Evolutionary conservation across 2,329 filamentous ascomycete genomes (phyloP).

Genomic region (Sclerotinia sclerotiorum): DNA sequence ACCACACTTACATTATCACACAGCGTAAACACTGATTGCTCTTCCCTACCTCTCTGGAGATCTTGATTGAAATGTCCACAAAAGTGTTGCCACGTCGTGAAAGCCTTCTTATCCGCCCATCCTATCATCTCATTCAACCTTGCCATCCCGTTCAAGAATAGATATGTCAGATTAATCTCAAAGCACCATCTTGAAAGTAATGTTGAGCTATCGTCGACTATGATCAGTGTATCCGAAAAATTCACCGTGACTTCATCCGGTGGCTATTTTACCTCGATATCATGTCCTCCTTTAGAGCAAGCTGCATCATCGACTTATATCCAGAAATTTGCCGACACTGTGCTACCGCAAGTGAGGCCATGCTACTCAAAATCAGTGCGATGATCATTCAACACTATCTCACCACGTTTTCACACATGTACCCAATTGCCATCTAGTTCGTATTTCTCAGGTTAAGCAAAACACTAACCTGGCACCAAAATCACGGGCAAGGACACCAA

Average conservation of each 20-base stretch:
- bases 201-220: background rate
- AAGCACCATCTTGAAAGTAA: background rate
- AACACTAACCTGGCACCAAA: background rate
- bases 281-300: background rate
- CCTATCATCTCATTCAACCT: constrained; percentile 10
- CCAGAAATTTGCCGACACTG: background rate
- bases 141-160: background rate
- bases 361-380: background rate
- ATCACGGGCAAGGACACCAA: background rate
- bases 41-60: background rate
- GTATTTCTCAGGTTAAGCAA: background rate
- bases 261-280: background rate
- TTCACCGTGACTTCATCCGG: background rate
- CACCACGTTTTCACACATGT: background rate
- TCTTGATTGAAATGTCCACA: background rate
- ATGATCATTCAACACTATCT: background rate
- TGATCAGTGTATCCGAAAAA: constrained; percentile 8
- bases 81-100: constrained; percentile 11
- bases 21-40: background rate
- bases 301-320: background rate
- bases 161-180: background rate
- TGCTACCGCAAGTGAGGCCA: background rate
- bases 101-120: background rate
- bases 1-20: background rate
- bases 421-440: background rate